Percentiles rank a stretch among this genome's conserved stretches.
Conservation (phyloP, 202 grass and related monocot genomes). For the Schoenoplectus triqueter region DNA sequence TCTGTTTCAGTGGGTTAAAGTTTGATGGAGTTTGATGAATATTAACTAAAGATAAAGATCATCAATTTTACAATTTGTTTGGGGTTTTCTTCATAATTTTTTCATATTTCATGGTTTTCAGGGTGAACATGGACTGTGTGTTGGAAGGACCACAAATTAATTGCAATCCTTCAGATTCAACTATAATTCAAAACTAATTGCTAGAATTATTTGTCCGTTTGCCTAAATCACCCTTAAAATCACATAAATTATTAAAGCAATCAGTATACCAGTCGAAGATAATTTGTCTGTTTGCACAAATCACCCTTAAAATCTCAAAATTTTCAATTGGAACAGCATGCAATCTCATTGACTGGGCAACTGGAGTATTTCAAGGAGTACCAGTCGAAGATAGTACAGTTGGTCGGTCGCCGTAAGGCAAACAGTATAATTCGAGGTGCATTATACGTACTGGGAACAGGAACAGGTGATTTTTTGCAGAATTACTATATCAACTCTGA, state of each 20-base stretch:
- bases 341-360: constrained; percentile 73
- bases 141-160: neutral
- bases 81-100: neutral
- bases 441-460: constrained; percentile 69
- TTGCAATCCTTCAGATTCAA: neutral
- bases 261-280: neutral
- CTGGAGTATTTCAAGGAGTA: constrained; percentile 77
- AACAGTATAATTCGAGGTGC: constrained; percentile 55
- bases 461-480: constrained; percentile 77
- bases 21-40: neutral
- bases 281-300: neutral
- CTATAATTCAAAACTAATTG: neutral
- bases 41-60: neutral
- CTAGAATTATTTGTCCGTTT: too few relatives aligned
- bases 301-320: neutral
- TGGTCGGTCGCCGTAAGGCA: constrained; percentile 51
- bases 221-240: neutral
- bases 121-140: neutral
- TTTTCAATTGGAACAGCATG: constrained; percentile 47
- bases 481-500: constrained; percentile 90
- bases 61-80: neutral
- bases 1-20: neutral
- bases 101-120: neutral
- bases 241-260: neutral
- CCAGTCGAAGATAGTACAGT: constrained; percentile 54